Conservation (phyloP, 2,329 filamentous ascomycete genomes). For the Verticillium longisporum region DNA sequence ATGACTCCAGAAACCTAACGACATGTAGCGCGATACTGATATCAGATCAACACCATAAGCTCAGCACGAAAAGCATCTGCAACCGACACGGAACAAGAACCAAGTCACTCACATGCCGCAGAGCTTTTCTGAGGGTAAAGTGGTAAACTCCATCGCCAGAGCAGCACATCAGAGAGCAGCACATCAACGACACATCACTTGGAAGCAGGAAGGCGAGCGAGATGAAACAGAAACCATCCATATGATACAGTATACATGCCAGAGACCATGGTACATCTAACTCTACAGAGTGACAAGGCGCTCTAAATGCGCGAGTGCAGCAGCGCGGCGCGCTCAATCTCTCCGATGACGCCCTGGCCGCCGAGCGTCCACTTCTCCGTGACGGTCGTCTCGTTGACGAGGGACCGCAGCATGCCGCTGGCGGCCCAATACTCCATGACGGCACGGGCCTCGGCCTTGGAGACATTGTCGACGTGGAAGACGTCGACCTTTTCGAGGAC, state of each 20-base stretch:
- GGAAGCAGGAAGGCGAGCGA: too few relatives aligned
- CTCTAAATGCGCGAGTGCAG: not conserved
- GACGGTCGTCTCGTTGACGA: slow-evolving; percentile 64
- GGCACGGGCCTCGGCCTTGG: slow-evolving; percentile 65
- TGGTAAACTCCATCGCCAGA: too few relatives aligned
- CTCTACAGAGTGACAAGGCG: not conserved
- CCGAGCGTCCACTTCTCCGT: slow-evolving; percentile 78
- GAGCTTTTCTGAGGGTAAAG: too few relatives aligned
- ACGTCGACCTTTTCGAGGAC: slow-evolving; percentile 43
- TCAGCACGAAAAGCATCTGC: too few relatives aligned
- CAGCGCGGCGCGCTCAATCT: slow-evolving; percentile 66
- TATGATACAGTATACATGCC: slow-evolving; percentile 1
- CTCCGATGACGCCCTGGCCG: slow-evolving; percentile 75
- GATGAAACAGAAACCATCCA: not conserved
- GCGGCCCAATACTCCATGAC: slow-evolving; percentile 92
- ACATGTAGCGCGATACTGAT: too few relatives aligned
- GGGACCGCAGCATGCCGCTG: slow-evolving; percentile 69
- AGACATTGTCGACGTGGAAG: slow-evolving; percentile 59
- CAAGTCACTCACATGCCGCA: too few relatives aligned
- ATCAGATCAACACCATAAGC: too few relatives aligned
- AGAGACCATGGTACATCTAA: not conserved
- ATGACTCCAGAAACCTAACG: too few relatives aligned
- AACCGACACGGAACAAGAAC: too few relatives aligned
- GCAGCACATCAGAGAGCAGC: too few relatives aligned
- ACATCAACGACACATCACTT: too few relatives aligned